Percentiles rank a stretch among this genome's conserved stretches.
Conservation (phyloP, 2,329 filamentous ascomycete genomes). For the Sordariomycetes sp. region DNA sequence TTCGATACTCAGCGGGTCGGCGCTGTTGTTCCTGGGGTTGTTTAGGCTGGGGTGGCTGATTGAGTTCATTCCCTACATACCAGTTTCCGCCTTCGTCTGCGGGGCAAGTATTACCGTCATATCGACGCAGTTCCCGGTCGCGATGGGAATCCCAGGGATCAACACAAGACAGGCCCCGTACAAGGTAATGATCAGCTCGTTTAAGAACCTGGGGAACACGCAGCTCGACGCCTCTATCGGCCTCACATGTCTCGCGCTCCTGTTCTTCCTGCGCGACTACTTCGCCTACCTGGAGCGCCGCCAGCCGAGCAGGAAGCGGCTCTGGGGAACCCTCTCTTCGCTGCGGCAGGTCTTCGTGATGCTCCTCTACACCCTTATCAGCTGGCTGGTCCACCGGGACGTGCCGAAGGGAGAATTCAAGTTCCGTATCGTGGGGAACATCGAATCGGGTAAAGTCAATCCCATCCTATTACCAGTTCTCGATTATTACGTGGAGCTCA, state of each 20-base stretch:
- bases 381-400: slow-evolving; percentile 53
- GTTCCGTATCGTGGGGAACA: slow-evolving; percentile 54
- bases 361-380: slow-evolving; percentile 64
- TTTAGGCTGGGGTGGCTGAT: slow-evolving; percentile 36
- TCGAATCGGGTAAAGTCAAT: slow-evolving; percentile 44
- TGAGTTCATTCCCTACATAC: slow-evolving; percentile 38
- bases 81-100: slow-evolving; percentile 40
- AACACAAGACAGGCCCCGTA: slow-evolving; percentile 34
- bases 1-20: slow-evolving; percentile 29
- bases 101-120: slow-evolving; percentile 39
- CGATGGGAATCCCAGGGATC: slow-evolving; percentile 30
- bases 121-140: slow-evolving; percentile 31
- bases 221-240: slow-evolving; percentile 65
- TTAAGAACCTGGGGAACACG: slow-evolving; percentile 27
- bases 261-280: slow-evolving; percentile 52
- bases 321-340: slow-evolving; percentile 66
- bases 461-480: not conserved
- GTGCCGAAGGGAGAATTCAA: slow-evolving; percentile 27
- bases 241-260: slow-evolving; percentile 52
- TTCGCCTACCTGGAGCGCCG: slow-evolving; percentile 51
- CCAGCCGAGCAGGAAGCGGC: slow-evolving; percentile 47
- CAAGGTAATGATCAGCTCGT: slow-evolving; percentile 29
- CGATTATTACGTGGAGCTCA: not conserved
- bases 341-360: slow-evolving; percentile 67
- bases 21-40: slow-evolving; percentile 33